These are phyloP conservation scores for Cynara cardunculus DNA, from an alignment of 129 eudicot species.

Conservation along the genomic window DNA sequence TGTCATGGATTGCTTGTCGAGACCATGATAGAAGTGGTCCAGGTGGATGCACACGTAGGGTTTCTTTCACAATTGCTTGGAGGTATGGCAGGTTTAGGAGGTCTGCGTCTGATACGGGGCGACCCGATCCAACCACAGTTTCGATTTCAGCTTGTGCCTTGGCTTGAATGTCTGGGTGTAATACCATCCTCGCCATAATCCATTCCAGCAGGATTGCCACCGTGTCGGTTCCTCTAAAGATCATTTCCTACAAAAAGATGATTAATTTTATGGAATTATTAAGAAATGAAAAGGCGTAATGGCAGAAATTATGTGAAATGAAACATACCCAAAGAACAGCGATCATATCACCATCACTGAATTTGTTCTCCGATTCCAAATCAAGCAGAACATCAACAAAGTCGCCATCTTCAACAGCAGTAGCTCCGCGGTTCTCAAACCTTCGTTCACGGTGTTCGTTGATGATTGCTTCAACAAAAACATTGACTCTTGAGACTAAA, in stretches of 20 bases:
- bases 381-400: constrained; percentile 32
- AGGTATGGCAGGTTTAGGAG: background rate
- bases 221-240: constrained; percentile 8
- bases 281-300: background rate
- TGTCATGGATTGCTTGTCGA: constrained; percentile 62
- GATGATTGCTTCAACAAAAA: background rate
- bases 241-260: background rate
- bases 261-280: background rate
- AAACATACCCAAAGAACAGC: constrained; percentile 16
- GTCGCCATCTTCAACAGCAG: background rate
- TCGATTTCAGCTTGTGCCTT: background rate
- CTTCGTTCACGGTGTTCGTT: background rate
- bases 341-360: background rate
- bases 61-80: background rate
- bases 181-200: constrained; percentile 71
- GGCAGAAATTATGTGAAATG: background rate
- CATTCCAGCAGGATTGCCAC: constrained; percentile 46
- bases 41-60: background rate
- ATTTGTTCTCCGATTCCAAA: constrained; percentile 4
- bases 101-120: background rate
- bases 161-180: background rate
- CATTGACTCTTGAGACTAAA: constrained; percentile 24
- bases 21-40: constrained; percentile 51
- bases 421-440: background rate
- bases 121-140: background rate